These are phyloP conservation scores for Penicillium sp. DNA, from an alignment of 2,329 filamentous ascomycete species.

Conservation along the genomic window DNA sequence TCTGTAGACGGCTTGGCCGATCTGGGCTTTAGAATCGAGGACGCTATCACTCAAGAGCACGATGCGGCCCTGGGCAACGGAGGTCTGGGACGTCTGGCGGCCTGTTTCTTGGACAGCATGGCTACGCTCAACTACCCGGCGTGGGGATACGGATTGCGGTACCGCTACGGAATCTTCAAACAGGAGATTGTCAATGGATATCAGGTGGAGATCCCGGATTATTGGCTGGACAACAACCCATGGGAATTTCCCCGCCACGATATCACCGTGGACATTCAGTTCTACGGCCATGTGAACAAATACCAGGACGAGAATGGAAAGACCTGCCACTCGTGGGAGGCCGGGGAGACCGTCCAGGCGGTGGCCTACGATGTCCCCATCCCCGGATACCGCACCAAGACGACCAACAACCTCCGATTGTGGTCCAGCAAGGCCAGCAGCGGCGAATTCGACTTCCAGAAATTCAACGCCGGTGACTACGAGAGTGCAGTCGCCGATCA, in stretches of 20 bases:
- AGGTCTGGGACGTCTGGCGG: conserved; percentile 86
- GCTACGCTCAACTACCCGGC: conserved; percentile 92
- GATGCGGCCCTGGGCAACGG: conserved; percentile 95
- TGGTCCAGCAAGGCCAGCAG: conserved; percentile 98
- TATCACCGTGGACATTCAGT: conserved; percentile 93
- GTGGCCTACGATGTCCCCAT: conserved; percentile 91
- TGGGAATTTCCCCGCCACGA: conserved; percentile 98
- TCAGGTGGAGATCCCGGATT: conserved; percentile 95
- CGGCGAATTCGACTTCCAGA: conserved; percentile 98
- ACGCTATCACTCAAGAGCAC: conserved; percentile 89
- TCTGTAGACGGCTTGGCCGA: conserved; percentile 69
- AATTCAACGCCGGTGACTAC: conserved; percentile 98
- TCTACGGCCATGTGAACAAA: conserved; percentile 81
- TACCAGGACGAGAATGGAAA: conserved; percentile 70
- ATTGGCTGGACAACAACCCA: conserved; percentile 98
- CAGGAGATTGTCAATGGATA: conserved; percentile 98
- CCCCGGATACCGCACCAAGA: conserved; percentile 80
- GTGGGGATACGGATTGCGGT: conserved; percentile 94
- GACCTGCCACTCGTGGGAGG: conserved; percentile 72
- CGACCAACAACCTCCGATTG: conserved; percentile 91
- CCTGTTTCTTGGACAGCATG: conserved; percentile 94
- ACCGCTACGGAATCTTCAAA: conserved; percentile 98
- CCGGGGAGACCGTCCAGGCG: conserved; percentile 84
- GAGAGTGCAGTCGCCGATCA: conserved; percentile 97
- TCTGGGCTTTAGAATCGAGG: conserved; percentile 93